These are phyloP conservation scores for Glycine soja DNA, from an alignment of 306 rosid species.

Conservation along the genomic window DNA sequence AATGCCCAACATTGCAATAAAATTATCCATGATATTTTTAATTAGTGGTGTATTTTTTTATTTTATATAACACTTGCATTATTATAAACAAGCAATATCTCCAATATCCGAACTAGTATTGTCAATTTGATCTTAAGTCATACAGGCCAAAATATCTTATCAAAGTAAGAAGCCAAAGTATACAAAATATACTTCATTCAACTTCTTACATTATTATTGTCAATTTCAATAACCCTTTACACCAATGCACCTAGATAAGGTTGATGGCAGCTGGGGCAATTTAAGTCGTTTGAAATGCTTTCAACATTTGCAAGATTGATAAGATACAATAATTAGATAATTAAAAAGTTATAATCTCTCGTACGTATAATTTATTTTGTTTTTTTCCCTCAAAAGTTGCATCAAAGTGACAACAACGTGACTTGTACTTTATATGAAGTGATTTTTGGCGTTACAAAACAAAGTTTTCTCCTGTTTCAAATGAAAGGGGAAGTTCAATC, in stretches of 20 bases:
- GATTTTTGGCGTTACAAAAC: no score
- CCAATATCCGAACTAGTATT: background rate
- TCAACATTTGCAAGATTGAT: background rate
- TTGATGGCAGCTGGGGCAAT: background rate
- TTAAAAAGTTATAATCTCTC: background rate
- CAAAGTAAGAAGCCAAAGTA: background rate
- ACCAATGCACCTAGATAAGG: conserved; percentile 6
- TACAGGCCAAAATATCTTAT: background rate
- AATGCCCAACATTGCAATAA: background rate
- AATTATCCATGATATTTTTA: background rate
- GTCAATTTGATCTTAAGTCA: background rate
- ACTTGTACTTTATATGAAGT: no score
- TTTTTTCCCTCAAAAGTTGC: no score
- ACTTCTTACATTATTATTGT: background rate
- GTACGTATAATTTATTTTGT: background rate
- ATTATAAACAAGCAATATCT: background rate
- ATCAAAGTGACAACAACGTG: no score
- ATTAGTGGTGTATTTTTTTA: background rate
- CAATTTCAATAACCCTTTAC: background rate
- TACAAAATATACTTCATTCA: background rate
- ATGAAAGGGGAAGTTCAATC: no score
- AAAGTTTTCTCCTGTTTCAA: no score
- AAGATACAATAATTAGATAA: background rate
- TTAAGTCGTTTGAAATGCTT: background rate
- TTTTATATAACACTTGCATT: conserved; percentile 35